Conservation (phyloP, 2,329 filamentous ascomycete species). For the Didymella exigua region DNA sequence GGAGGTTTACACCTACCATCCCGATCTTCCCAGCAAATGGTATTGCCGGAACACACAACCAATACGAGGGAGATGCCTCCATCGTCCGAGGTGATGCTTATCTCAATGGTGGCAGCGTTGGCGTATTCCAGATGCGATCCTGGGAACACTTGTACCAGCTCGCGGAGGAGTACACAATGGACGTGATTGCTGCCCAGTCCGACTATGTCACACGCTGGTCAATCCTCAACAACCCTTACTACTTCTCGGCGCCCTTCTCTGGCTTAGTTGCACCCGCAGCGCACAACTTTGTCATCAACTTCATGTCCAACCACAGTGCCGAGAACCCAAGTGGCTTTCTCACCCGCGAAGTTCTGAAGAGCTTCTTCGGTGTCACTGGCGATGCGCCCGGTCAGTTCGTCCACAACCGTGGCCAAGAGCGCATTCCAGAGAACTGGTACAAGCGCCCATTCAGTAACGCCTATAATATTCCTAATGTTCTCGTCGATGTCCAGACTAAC, state of each 20-base stretch:
- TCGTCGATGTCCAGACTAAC: constrained; percentile 20
- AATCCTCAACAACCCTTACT: constrained; percentile 26
- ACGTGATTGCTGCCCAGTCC: constrained; percentile 21
- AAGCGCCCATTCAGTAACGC: constrained; percentile 7
- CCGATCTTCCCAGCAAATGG: constrained; percentile 23
- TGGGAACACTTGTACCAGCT: constrained; percentile 19
- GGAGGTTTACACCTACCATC: constrained; percentile 19
- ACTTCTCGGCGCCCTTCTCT: constrained; percentile 24
- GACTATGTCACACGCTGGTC: constrained; percentile 25
- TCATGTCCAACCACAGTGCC: constrained; percentile 30
- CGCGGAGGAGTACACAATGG: constrained; percentile 21
- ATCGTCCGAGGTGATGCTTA: constrained; percentile 27
- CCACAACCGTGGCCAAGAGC: constrained; percentile 25
- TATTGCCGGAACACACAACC: constrained; percentile 24
- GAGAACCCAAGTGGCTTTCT: constrained; percentile 29
- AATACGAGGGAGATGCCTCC: constrained; percentile 28
- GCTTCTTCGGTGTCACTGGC: constrained; percentile 27
- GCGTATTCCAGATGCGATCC: constrained; percentile 26
- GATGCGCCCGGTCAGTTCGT: constrained; percentile 24
- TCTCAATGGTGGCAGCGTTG: constrained; percentile 21
- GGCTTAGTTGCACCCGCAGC: constrained; percentile 26
- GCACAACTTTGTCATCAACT: constrained; percentile 25
- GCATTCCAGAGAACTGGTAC: constrained; percentile 31
- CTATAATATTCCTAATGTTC: constrained; percentile 15
- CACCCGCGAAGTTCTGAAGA: constrained; percentile 24